A percentile compares a stretch with the other conserved stretches of the same genome.
Evolutionary conservation across 2,329 filamentous ascomycete genomes (phyloP).

Genomic region (Stylonectria norvegica): DNA sequence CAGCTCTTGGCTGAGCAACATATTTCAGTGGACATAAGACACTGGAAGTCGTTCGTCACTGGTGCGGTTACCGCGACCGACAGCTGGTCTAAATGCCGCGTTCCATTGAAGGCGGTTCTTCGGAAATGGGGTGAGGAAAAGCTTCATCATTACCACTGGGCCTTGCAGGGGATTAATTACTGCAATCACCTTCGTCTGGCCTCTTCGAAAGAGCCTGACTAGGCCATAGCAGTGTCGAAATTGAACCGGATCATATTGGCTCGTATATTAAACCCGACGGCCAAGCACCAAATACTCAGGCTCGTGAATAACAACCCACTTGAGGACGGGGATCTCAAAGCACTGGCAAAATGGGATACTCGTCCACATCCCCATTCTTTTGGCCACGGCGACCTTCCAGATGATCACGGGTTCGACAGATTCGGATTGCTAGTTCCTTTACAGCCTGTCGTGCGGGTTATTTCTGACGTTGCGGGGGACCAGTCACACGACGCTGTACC

Average conservation of each 20-base stretch:
- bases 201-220: background rate
- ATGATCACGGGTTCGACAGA: background rate
- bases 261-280: background rate
- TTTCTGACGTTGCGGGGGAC: background rate
- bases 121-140: background rate
- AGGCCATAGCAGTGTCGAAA: background rate
- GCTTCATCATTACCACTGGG: background rate
- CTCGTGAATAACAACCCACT: background rate
- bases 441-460: background rate
- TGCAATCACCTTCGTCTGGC: background rate
- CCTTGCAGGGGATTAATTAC: background rate
- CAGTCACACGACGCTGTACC: background rate
- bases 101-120: background rate
- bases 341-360: background rate
- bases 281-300: background rate
- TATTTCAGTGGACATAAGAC: background rate
- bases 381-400: background rate
- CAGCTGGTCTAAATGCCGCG: background rate
- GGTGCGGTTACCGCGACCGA: background rate
- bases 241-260: background rate
- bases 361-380: background rate
- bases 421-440: background rate
- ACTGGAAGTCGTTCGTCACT: background rate
- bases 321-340: background rate
- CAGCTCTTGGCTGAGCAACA: background rate